phyloP scores from a whole-genome alignment of 768 basidiomycete species.

The Dictyophora rubrovolvata region DNA sequence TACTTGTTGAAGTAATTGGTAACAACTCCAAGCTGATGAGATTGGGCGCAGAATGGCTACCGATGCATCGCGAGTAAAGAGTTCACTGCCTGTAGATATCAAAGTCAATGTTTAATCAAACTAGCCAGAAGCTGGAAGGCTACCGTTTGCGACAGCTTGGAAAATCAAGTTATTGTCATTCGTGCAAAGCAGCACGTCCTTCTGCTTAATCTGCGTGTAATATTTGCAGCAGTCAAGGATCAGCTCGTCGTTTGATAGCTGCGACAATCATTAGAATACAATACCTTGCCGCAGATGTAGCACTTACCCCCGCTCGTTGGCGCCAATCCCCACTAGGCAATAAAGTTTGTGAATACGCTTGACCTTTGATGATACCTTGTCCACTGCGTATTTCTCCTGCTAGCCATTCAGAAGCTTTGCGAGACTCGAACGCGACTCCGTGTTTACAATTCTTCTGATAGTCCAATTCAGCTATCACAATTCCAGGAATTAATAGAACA shows the following conservation, averaged over 20 bases:
- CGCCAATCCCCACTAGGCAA: slow-evolving; percentile 50
- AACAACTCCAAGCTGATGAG: background rate
- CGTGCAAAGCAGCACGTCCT: slow-evolving; percentile 53
- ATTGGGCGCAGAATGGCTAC: slow-evolving; percentile 1
- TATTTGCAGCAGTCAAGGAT: slow-evolving; percentile 71
- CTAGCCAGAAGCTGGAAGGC: slow-evolving; percentile 10
- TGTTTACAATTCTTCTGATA: slow-evolving; percentile 30
- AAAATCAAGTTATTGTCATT: slow-evolving; percentile 60
- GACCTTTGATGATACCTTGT: slow-evolving; percentile 40
- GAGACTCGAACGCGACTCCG: slow-evolving; percentile 50
- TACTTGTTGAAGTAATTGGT: background rate
- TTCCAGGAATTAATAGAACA: slow-evolving; percentile 58
- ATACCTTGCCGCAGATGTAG: background rate
- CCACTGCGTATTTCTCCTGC: slow-evolving; percentile 45
- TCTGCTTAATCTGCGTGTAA: slow-evolving; percentile 31
- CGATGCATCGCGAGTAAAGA: background rate
- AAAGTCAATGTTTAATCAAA: background rate
- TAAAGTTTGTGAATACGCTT: slow-evolving; percentile 54
- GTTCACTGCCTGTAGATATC: background rate
- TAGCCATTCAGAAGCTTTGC: slow-evolving; percentile 61
- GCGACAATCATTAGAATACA: slow-evolving; percentile 13
- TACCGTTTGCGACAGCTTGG: slow-evolving; percentile 38
- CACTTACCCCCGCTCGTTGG: slow-evolving; percentile 35
- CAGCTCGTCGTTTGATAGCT: slow-evolving; percentile 50
- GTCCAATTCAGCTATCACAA: slow-evolving; percentile 71